These are phyloP conservation scores for Dimocarpus longan DNA, from an alignment of 345 rosid species.

Conservation along the genomic window DNA sequence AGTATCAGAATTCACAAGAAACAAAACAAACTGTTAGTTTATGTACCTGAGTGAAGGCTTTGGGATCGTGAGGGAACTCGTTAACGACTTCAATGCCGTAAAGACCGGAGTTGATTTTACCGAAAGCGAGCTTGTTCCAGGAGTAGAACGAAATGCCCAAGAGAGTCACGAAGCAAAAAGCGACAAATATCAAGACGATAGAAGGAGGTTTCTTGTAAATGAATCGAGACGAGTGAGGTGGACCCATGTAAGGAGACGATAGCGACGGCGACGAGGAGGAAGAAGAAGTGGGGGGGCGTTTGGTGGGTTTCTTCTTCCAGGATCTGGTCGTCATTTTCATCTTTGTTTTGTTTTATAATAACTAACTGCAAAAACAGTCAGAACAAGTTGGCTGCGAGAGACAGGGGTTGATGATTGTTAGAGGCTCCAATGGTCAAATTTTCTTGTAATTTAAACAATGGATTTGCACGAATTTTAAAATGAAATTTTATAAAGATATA, in stretches of 20 bases:
- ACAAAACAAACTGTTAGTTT: neutral
- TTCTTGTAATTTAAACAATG: too few relatives aligned
- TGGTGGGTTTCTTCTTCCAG: slow-evolving; percentile 36
- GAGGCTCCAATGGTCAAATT: too few relatives aligned
- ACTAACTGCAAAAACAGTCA: too few relatives aligned
- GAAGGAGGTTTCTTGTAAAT: slow-evolving; percentile 34
- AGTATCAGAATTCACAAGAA: neutral
- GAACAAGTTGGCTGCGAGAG: too few relatives aligned
- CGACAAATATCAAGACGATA: slow-evolving; percentile 32
- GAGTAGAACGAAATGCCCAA: slow-evolving; percentile 42
- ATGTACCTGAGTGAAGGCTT: slow-evolving; percentile 71
- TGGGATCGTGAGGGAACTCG: slow-evolving; percentile 69
- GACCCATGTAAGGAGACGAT: slow-evolving; percentile 33
- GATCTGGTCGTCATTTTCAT: slow-evolving; percentile 44
- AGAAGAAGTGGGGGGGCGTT: slow-evolving; percentile 29
- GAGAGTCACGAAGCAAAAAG: slow-evolving; percentile 34
- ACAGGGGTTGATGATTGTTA: too few relatives aligned
- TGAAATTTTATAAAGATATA: too few relatives aligned
- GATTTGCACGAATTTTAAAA: too few relatives aligned
- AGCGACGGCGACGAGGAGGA: neutral
- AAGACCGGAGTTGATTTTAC: slow-evolving; percentile 18
- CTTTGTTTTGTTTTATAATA: neutral
- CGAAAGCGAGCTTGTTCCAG: slow-evolving; percentile 8
- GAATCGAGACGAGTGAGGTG: slow-evolving; percentile 33
- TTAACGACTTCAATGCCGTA: slow-evolving; percentile 55